Base-by-base conservation (phyloP, 441 rosid species). In the Flueggea neowawraea region DNA sequence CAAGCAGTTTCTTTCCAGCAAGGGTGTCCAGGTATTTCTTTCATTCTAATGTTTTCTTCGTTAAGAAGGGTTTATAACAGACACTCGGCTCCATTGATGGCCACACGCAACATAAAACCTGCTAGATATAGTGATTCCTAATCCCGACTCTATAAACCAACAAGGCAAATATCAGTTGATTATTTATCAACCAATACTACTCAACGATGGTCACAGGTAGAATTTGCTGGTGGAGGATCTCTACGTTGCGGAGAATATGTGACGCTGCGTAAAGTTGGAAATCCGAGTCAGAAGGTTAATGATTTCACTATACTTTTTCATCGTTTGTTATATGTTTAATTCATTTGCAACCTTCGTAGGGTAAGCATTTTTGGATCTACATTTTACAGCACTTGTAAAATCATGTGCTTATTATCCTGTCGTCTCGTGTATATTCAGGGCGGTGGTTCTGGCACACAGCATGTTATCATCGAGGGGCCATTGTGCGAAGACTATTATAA, bases 401-500 rank as follows among this genome's bases (percentile, higher is more conserved):
- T 36, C 41, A 36, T 36, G 41, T 36, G 41, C 7, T 55, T 31
- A n/a, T 49, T 50, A 9, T 48, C 31, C 12, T 16, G 9, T 36
- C 9, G 0, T 36, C 7, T 36, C 7, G 41, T 36, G 41, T 36
- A 8, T 5, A 36, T 36, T 36, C 41, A 83, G 95, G 91, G 87
- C 7, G 94, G 94, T 28, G 77, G 77, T 48, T 80, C 90, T 12
- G 86, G 91, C 14, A 83, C 89, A 17, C 99, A 91, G 73, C 99
- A 94, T 58, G 80, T 94, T 57, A 71, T 91, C 52, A 82, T 94
- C 4, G 99, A 94, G 79, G 99, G 99, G 50, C 99, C 99, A 0
- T 73, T 94, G 47, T 87, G 97, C 22, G 97, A 95, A 66, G 99
- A 91, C 64, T 94, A 94, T 41, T 94, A 91, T 48, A 89, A 89